Percentiles rank a stretch among this genome's conserved stretches.
phyloP scores from a whole-genome alignment of 2,329 filamentous ascomycete genomes.

The Proliferodiscus dingleyae region DNA sequence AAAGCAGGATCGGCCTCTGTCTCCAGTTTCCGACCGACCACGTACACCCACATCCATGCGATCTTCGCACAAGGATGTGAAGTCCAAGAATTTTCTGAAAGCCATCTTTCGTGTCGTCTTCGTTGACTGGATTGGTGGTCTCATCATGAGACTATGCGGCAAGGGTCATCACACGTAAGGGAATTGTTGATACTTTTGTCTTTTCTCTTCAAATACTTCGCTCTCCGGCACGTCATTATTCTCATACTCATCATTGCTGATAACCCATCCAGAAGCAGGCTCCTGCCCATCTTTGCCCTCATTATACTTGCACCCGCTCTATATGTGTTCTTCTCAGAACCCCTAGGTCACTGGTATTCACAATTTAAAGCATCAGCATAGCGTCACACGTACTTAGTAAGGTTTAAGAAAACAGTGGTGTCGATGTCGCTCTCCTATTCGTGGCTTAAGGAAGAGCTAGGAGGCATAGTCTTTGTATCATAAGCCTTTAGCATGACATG shows the following conservation, averaged over 20 bases:
- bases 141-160: constrained; percentile 28
- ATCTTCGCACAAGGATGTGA: constrained; percentile 21
- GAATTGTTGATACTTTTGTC: constrained; percentile 1
- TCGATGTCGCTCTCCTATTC: too few relatives aligned
- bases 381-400: constrained; percentile 1
- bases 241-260: constrained; percentile 18
- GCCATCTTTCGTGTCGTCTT: constrained; percentile 32
- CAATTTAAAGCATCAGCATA: neutral
- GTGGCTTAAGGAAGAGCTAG: too few relatives aligned
- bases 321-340: constrained; percentile 18
- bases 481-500: too few relatives aligned
- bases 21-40: constrained; percentile 20
- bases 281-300: constrained; percentile 22
- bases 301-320: constrained; percentile 22
- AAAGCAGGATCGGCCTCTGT: constrained; percentile 15
- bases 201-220: constrained; percentile 1
- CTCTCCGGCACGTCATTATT: neutral
- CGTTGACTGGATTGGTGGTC: constrained; percentile 34
- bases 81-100: constrained; percentile 26
- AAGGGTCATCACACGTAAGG: constrained; percentile 27
- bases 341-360: neutral
- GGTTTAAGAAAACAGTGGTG: too few relatives aligned
- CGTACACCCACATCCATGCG: constrained; percentile 27
- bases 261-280: constrained; percentile 21
- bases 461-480: too few relatives aligned